Base-by-base conservation (phyloP, 129 eudicot species). In the Daucus carota region DNA sequence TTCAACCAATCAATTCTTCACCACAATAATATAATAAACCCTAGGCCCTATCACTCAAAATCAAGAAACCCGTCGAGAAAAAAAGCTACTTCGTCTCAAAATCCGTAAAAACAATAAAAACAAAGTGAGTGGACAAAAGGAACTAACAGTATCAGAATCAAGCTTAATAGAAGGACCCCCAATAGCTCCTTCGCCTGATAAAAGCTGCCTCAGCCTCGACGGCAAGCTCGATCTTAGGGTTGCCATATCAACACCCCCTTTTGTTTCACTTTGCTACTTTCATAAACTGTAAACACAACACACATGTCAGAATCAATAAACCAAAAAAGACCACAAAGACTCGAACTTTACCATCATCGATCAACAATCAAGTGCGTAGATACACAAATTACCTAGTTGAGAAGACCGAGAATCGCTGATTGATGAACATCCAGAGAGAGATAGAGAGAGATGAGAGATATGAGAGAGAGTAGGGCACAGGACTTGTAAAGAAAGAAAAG, bases 181-280 rank as follows among this genome's bases (percentile, higher is more conserved):
- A 67, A 86, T 79, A 12, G 89, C 84, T 73, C 93, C 97, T 79
- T 89, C 93, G 38, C 86, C 89, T 50, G 97, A 87, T 31, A 94
- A 80, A 17, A 94, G 96, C 73, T 94, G 97, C 84, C 99, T 88
- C 63, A 94, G 79, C 89, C 97, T 80, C 24, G 96, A 87, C 80
- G 97, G 98, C 92, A 94, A 86, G 77, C 92, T 89, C 89, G 99
- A 94, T 91, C 99, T 91, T 83, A 91, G 80, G 82, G 88, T 83
- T 32, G 96, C 90, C 98, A 92, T 85, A 20, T 72, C 73, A 59
- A 80, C 73, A 76, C 80, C 82, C 65, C 31, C 24, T 36, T 57
- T 57, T 57, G 4, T 20, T 88, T 78, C 82, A 90, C 85, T 81
- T 84, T 90, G 38, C 70, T 87, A 78, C 87, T 85, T 78, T 69